Evolutionary conservation across 1,139 yeast genomes (phyloP), one percentile per base, ranked within the genome.

Genomic region (Geotrichum carabidarum): DNA sequence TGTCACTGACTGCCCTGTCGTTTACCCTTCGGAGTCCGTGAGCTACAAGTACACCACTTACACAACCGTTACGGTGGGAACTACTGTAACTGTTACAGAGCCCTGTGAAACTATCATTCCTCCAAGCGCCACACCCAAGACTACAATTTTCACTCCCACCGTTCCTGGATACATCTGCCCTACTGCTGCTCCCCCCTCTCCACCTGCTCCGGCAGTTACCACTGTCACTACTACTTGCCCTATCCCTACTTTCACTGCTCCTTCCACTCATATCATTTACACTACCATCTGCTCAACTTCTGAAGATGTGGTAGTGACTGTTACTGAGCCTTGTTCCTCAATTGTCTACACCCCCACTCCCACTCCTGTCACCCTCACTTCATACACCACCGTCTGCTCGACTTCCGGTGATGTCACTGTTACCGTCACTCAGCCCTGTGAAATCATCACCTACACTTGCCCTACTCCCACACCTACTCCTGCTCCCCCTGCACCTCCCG

Each of bases 51-150:
- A 34, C 54, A 54, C 57, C 8, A 50, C 54, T 32, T 36, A 35
- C 42, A 42, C 50, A 7, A 54, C 53, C 4, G 47, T 44, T 15
- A 42, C 48, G 17, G 48, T 18, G 6, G 57, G 50, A 27, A 41
- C 34, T 43, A 54, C 57, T 17, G 45, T 46, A 31, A 54, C 57
- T 31, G 54, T 54, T 18, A 54, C 57, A 14, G 57, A 54, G 40
- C 54, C 57, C 18, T 54, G 57, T 44, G 43, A 48, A n/a, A 50
- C 53, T 30, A 36, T 43, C 37, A 36, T 50, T 12, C 53, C 53
- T 15, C 37, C 53, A 5, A 50, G 44, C 47, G 47, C 15, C 15
- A 43, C 46, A 8, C 44, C 48, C 27, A 50, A 35, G 37, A 15
- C 53, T 15, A 50, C 53, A 14, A 27, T 50, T 27, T 50, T 43